Evolutionary conservation across 1,139 yeast genomes (phyloP), one percentile per base, ranked within the genome.

Genomic region (Kodamaea derodonti): DNA sequence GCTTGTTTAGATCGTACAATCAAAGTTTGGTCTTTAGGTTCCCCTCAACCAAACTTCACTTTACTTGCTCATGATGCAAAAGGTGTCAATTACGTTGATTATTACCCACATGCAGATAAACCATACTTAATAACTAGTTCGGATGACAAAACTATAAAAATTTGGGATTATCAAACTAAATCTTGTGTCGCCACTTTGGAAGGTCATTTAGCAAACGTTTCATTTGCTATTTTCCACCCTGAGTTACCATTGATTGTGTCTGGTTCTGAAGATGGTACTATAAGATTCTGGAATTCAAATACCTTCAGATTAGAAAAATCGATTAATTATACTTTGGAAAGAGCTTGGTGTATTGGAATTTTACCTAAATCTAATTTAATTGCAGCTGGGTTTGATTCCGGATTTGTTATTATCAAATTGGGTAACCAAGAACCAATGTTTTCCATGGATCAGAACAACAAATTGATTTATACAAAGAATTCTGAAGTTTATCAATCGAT

Each of bases 131-230:
- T 92, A 48, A 90, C 98, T 3, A 72, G 96, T 10, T 84, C 95
- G 18, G 98, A 94, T 62, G 98, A 92, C 63, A 77, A 82, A 47
- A 80, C 96, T 2, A 80, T 90, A 46, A 85, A 86, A 53, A 75
- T 94, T 35, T 92, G 97, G 97, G 98, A 92, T 63, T 92, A 92
- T 56, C 98, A 92, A 70, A 88, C 97, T 31, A 92, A 94, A 66
- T 80, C 95, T 5, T 84, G 95, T 57, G 95, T 92, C 36, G 97
- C 97, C 11, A 83, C 95, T 18, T 72, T 92, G 52, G 95, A 84
- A 56, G 98, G 97, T 27, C 99, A 92, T 56, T 72, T 87, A 47
- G 78, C 95, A 33, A 92, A 94, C 58, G 98, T 92, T 31, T 87
- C 97, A 14, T 92, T 87, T 68, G 98, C 98, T 8, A 78, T 88